These are phyloP conservation scores for Yamadazyma friedrichii DNA, from an alignment of 1,139 yeast species.

Conservation along the genomic window DNA sequence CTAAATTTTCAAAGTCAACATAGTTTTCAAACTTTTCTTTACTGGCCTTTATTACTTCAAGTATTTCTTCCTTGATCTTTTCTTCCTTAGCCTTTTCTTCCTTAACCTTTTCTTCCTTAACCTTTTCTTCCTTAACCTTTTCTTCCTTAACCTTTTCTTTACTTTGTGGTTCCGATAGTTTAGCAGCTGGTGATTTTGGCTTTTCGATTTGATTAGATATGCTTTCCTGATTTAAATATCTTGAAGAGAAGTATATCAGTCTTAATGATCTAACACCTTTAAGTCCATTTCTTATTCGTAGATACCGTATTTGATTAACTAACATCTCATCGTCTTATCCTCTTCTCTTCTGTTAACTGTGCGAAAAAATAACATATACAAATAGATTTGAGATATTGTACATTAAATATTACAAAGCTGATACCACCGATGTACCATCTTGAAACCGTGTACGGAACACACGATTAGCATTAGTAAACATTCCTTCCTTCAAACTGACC, in stretches of 20 bases:
- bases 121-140: no score
- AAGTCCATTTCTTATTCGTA: no score
- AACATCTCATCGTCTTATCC: background rate
- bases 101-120: background rate
- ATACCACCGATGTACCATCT: conserved; percentile 94
- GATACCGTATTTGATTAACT: background rate
- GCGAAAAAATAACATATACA: background rate
- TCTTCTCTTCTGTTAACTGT: background rate
- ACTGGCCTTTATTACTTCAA: background rate
- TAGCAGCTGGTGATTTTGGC: no score
- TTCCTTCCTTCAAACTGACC: conserved; percentile 94
- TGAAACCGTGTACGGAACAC: conserved; percentile 92
- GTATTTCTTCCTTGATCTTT: background rate
- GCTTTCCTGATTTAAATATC: no score
- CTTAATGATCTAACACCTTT: no score
- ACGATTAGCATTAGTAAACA: conserved; percentile 96
- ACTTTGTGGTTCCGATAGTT: no score
- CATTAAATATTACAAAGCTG: conserved; percentile 29
- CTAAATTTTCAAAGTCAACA: conserved; percentile 14
- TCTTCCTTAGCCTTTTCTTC: no score
- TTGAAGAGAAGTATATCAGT: no score
- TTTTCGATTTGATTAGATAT: background rate
- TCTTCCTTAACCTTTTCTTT: no score
- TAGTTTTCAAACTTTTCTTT: conserved; percentile 1
- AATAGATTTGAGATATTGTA: background rate